These are phyloP conservation scores for Balamuthia mandrillaris DNA, from an alignment of 208 protist species.

Conservation along the genomic window DNA sequence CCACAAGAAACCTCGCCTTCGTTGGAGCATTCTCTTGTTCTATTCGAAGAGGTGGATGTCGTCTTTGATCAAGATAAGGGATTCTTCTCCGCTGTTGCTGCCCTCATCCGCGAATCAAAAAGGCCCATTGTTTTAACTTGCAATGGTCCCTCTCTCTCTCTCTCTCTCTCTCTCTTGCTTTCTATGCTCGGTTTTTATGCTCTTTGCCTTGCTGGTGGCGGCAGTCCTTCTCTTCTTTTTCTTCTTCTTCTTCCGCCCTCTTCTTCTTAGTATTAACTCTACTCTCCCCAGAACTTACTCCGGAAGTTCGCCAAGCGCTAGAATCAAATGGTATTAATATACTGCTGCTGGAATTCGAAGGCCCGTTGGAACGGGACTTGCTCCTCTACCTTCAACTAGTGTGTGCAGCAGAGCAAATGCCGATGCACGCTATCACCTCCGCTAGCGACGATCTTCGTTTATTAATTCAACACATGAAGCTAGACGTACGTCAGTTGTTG, in stretches of 20 bases:
- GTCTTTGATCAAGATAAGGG: not conserved
- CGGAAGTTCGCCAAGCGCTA: too few relatives aligned
- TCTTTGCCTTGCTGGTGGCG: too few relatives aligned
- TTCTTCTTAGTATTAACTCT: too few relatives aligned
- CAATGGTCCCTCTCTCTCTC: not conserved
- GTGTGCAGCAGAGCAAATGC: not conserved
- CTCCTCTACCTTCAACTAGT: not conserved
- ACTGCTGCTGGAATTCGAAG: not conserved
- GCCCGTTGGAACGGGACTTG: not conserved
- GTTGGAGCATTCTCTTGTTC: not conserved
- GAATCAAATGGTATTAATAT: too few relatives aligned
- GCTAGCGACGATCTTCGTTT: not conserved
- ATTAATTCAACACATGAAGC: not conserved
- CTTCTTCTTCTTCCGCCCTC: too few relatives aligned
- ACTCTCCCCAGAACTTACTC: too few relatives aligned
- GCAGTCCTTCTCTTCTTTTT: too few relatives aligned
- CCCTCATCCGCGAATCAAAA: not conserved
- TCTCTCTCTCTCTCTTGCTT: too few relatives aligned
- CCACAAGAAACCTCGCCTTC: not conserved
- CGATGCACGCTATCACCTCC: too few relatives aligned
- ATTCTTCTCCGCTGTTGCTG: not conserved
- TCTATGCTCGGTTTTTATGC: too few relatives aligned
- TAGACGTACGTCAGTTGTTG: not conserved
- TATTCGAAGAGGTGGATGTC: constrained; percentile 14
- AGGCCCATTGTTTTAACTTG: not conserved